Evolutionary conservation across 768 basidiomycete species (phyloP).

Genomic region (Leccinum broughii): DNA sequence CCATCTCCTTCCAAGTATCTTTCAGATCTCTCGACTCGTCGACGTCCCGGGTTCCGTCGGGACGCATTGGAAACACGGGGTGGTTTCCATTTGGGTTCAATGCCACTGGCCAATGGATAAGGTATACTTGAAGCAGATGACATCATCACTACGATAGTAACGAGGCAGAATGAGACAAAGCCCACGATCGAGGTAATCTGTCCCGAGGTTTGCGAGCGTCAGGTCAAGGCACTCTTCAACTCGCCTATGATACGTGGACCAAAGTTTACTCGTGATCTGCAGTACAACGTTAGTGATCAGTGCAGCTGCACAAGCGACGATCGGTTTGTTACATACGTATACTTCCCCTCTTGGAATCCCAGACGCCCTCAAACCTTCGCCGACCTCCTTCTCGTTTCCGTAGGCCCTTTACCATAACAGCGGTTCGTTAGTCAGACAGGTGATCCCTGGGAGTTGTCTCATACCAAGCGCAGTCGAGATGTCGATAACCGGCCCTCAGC

Average conservation of each 20-base stretch:
- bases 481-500: conserved; percentile 76
- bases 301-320: background rate
- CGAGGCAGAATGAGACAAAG: conserved; percentile 8
- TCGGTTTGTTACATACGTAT: conserved; percentile 44
- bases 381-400: conserved; percentile 81
- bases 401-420: conserved; percentile 46
- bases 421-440: conserved; percentile 20
- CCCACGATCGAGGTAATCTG: conserved; percentile 80
- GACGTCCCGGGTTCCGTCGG: conserved; percentile 66
- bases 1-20: conserved; percentile 87
- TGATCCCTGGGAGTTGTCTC: background rate
- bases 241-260: conserved; percentile 65
- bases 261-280: conserved; percentile 73
- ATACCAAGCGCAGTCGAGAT: conserved; percentile 66
- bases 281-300: background rate
- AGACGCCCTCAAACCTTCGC: conserved; percentile 72
- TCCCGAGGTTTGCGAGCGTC: conserved; percentile 76
- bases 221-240: conserved; percentile 76
- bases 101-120: conserved; percentile 83
- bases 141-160: background rate
- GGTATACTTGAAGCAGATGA: conserved; percentile 43
- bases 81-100: conserved; percentile 70
- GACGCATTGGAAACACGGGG: conserved; percentile 43
- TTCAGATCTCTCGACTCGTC: conserved; percentile 63
- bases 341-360: conserved; percentile 77